Conservation (phyloP, 2,329 filamentous ascomycete species). For the Botrytis pseudocinerea region DNA sequence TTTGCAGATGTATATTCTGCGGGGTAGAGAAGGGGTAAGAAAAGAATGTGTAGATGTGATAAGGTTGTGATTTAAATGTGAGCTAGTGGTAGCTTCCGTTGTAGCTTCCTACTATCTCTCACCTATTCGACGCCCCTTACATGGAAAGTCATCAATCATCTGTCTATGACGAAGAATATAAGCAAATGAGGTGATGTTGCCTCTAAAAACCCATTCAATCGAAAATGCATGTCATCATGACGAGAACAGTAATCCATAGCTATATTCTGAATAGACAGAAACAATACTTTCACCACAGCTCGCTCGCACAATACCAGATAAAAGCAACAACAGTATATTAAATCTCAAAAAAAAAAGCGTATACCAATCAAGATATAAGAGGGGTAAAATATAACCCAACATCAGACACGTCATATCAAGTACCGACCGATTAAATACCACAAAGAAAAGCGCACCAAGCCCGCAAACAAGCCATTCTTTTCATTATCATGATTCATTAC, state of each 20-base stretch:
- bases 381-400: neutral
- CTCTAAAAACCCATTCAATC: neutral
- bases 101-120: neutral
- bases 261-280: neutral
- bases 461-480: neutral
- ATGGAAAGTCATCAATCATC: neutral
- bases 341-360: neutral
- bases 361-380: neutral
- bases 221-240: no score
- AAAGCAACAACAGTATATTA: neutral
- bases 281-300: neutral
- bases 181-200: neutral
- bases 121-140: neutral
- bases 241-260: neutral
- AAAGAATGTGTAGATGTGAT: neutral
- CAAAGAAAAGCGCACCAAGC: neutral
- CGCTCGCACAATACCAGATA: neutral
- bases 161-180: neutral
- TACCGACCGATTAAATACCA: neutral
- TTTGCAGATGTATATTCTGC: neutral
- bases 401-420: neutral
- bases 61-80: neutral
- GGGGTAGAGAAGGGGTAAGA: no score
- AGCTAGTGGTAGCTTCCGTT: neutral
- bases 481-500: neutral